Base-by-base conservation (phyloP, 1,284 basidiomycete genomes). In the Apiotrichum siamense region DNA sequence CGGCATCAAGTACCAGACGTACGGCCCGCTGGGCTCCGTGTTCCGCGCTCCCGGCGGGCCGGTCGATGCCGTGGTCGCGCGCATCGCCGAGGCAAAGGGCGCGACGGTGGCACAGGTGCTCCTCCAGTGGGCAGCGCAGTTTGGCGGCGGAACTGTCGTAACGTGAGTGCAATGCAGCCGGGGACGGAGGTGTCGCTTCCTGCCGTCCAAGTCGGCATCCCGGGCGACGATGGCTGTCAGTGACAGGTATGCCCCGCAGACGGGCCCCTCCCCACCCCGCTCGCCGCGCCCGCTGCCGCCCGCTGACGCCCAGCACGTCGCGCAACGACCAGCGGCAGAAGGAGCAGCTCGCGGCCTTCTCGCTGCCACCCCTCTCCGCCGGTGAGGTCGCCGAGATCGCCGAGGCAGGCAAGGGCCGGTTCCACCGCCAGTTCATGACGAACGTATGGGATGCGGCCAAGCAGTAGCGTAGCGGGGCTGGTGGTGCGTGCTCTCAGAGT, bases 1-100 rank as follows among this genome's bases (percentile, higher is more conserved):
- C 57, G 78, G 80, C 46, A 89, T 90, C 63, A 75, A 79, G 20
- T 77, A 82, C 21, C 80, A 81, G 29, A 83, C 84, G 0, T 92
- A 85, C 60, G 85, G 75, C 3, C 75, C 76, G 0, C 65, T 77
- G 12, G 69, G 69, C 7, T 61, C 75, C 0, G 44, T 77, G 41
- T 61, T 73, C 45, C 65, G 72, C 13, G 46, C 81, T 80, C 67
- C 77, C n/a, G 81, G 77, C 21, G 83, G 81, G 0, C 79, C 83
- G 1, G 70, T 86, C 23, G 79, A 81, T 52, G 62, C 74, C 1
- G 69, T 80, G 32, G 64, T 86, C 15, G 68, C 76, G 52, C 55
- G 69, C 27, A 81, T 86, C 50, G 79, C 81, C 1, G 65, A 70
- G 38, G 55, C 56, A n/a, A 52, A 58, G 20, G 61, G 61, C 1